These are phyloP conservation scores for Hylodesmum podocarpum DNA, from an alignment of 306 rosid genomes.

Conservation along the genomic window DNA sequence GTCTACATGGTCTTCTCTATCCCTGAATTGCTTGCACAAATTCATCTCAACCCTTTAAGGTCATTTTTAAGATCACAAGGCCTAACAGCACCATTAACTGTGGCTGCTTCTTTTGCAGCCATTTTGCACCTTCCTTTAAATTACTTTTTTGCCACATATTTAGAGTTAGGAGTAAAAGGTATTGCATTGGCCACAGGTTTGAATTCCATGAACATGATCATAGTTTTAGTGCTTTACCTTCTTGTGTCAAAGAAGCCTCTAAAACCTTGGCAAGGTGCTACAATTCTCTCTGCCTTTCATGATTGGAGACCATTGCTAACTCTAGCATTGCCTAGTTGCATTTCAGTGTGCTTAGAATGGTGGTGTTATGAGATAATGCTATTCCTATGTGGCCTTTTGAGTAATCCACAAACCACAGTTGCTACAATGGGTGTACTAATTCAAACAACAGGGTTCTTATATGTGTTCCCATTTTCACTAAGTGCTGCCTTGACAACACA, in stretches of 20 bases:
- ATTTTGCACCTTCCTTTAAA: constrained; percentile 59
- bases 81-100: constrained; percentile 56
- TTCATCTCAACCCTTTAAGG: constrained; percentile 60
- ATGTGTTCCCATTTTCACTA: constrained; percentile 60
- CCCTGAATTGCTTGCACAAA: constrained; percentile 82
- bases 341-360: constrained; percentile 80
- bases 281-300: constrained; percentile 38
- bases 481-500: constrained; percentile 64
- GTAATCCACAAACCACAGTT: constrained; percentile 63
- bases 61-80: constrained; percentile 76
- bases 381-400: constrained; percentile 63
- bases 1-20: constrained; percentile 63
- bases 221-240: constrained; percentile 59
- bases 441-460: constrained; percentile 76
- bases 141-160: constrained; percentile 49
- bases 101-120: constrained; percentile 63
- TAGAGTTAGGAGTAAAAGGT: constrained; percentile 68
- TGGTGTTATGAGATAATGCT: constrained; percentile 94
- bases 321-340: constrained; percentile 70
- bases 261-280: constrained; percentile 73
- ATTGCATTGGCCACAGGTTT: constrained; percentile 67
- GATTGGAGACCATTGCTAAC: constrained; percentile 75
- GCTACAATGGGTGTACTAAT: constrained; percentile 87
- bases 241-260: constrained; percentile 50
- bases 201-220: constrained; percentile 60